phyloP scores from a whole-genome alignment of 441 rosid species.

The Kokia cookei region DNA sequence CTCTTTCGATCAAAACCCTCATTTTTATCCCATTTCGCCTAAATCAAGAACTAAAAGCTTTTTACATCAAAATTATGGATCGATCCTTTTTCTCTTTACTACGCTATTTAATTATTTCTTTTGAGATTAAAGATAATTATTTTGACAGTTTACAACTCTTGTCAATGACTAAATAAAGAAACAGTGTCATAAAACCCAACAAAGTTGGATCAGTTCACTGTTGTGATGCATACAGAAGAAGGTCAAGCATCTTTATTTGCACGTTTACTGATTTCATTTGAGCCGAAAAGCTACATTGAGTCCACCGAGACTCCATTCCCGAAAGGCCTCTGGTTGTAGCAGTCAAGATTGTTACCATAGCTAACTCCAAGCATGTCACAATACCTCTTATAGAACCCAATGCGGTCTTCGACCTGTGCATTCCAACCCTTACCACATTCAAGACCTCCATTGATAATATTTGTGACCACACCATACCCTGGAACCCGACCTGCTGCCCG shows the following conservation, averaged over 20 bases:
- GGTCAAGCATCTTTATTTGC: background rate
- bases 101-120: too few species aligned
- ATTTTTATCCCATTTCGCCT: too few species aligned
- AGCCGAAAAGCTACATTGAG: background rate
- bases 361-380: constrained; percentile 20
- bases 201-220: background rate
- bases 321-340: constrained; percentile 25
- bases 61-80: too few species aligned
- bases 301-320: background rate
- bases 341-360: constrained; percentile 27
- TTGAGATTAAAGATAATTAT: too few species aligned
- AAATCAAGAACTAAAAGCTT: too few species aligned
- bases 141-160: too few species aligned
- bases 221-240: background rate
- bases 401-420: constrained; percentile 23
- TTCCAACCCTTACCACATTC: constrained; percentile 48
- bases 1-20: too few species aligned
- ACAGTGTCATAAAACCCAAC: too few species aligned
- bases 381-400: constrained; percentile 54
- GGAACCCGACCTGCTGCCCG: constrained; percentile 17
- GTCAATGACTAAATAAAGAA: too few species aligned
- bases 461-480: constrained; percentile 39
- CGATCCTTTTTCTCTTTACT: too few species aligned
- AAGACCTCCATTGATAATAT: constrained; percentile 48
- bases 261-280: background rate